Percentiles rank a stretch among this genome's conserved stretches.
Conservation (phyloP, 2,329 filamentous ascomycete genomes). For the Xylariaceae sp. region DNA sequence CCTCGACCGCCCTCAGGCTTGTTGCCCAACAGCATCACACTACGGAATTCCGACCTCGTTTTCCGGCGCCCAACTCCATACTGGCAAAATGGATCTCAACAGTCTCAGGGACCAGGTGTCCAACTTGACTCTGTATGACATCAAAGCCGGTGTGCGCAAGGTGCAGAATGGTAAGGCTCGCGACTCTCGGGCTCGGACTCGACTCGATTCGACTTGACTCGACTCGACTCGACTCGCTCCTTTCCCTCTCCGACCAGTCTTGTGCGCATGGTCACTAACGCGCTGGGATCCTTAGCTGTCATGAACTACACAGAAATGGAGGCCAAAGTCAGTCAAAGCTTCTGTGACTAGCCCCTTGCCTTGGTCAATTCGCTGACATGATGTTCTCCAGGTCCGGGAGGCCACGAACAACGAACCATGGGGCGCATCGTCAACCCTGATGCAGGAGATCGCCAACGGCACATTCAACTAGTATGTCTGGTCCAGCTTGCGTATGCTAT, state of each 20-base stretch:
- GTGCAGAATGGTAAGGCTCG: conserved; percentile 77
- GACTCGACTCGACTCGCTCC: neutral
- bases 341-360: neutral
- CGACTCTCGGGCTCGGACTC: neutral
- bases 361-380: conserved; percentile 3
- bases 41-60: neutral
- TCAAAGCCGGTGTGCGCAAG: conserved; percentile 92
- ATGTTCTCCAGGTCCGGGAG: conserved; percentile 68
- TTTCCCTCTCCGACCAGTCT: neutral
- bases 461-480: conserved; percentile 90
- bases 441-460: conserved; percentile 97
- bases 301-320: conserved; percentile 99
- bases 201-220: neutral
- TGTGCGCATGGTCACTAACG: conserved; percentile 12
- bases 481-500: neutral
- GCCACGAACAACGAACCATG: conserved; percentile 99
- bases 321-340: conserved; percentile 47
- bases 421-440: conserved; percentile 76
- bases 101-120: conserved; percentile 80
- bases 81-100: conserved; percentile 69
- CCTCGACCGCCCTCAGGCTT: neutral
- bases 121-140: conserved; percentile 88
- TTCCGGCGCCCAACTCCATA: conserved; percentile 9
- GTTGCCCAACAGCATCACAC: conserved; percentile 8
- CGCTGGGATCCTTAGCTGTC: conserved; percentile 57